Conservation (phyloP, 2,329 filamentous ascomycete genomes). For the Aspergillus proliferans region DNA sequence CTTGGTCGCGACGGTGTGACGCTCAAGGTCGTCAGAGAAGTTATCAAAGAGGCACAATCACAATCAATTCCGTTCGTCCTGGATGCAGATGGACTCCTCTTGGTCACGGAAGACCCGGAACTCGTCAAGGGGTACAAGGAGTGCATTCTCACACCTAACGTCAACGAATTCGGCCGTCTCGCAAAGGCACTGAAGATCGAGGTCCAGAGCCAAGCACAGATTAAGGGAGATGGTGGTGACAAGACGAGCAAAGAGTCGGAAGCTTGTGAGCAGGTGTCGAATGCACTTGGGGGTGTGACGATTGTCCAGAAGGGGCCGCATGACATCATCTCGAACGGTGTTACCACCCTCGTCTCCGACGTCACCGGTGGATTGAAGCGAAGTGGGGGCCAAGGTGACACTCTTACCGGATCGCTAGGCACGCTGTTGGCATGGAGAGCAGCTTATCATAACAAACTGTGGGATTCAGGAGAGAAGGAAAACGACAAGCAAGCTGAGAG, state of each 20-base stretch:
- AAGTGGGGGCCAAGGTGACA: constrained; percentile 92
- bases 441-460: constrained; percentile 77
- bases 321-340: constrained; percentile 79
- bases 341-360: constrained; percentile 68
- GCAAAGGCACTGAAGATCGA: constrained; percentile 70
- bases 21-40: constrained; percentile 73
- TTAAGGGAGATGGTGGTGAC: constrained; percentile 34
- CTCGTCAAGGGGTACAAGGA: constrained; percentile 73
- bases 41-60: constrained; percentile 72
- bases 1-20: constrained; percentile 85
- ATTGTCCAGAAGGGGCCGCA: constrained; percentile 81
- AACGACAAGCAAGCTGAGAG: constrained; percentile 25
- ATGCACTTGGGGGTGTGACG: constrained; percentile 76
- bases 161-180: constrained; percentile 82
- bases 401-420: constrained; percentile 79
- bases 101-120: constrained; percentile 69
- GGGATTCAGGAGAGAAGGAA: constrained; percentile 49
- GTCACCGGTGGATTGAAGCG: constrained; percentile 78
- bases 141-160: constrained; percentile 88
- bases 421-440: constrained; percentile 84
- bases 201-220: constrained; percentile 33
- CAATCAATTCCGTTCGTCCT: constrained; percentile 71
- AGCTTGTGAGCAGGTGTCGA: constrained; percentile 64
- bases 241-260: constrained; percentile 46
- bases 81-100: constrained; percentile 79